Percentiles rank a stretch among this genome's conserved stretches.
These are phyloP conservation scores for Monosporozyma aerobia DNA, from an alignment of 805 yeast genomes.

Conservation along the genomic window DNA sequence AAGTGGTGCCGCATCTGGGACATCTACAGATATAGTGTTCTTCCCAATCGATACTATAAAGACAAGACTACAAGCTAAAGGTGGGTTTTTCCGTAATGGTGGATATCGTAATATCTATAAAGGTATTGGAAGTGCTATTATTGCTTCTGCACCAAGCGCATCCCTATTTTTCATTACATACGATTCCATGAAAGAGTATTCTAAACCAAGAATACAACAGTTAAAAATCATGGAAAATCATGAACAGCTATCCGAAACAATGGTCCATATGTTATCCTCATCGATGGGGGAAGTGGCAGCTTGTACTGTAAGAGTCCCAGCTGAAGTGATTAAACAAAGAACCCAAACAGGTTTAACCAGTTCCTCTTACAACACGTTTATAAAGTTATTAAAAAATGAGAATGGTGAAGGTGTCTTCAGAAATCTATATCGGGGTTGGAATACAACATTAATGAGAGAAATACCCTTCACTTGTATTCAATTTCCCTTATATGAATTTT, in stretches of 20 bases:
- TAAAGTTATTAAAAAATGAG: constrained; percentile 48
- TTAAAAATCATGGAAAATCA: constrained; percentile 1
- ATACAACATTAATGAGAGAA: constrained; percentile 85
- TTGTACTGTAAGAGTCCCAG: constrained; percentile 90
- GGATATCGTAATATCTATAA: constrained; percentile 86
- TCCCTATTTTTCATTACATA: constrained; percentile 74
- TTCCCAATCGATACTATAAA: constrained; percentile 95
- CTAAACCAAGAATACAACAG: constrained; percentile 32
- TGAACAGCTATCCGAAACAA: constrained; percentile 31
- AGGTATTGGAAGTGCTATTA: constrained; percentile 87
- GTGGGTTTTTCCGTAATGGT: constrained; percentile 88
- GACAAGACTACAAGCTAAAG: constrained; percentile 89
- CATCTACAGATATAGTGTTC: constrained; percentile 86
- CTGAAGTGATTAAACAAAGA: constrained; percentile 91
- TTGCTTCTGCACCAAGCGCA: constrained; percentile 90
- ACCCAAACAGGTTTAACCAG: constrained; percentile 61
- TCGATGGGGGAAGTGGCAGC: constrained; percentile 89
- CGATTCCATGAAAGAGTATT: constrained; percentile 54
- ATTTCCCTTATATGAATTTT: constrained; percentile 82
- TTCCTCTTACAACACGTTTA: constrained; percentile 60
- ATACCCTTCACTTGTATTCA: constrained; percentile 95
- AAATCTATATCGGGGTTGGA: constrained; percentile 90
- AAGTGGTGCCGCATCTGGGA: constrained; percentile 95
- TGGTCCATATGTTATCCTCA: constrained; percentile 79
- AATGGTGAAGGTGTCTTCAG: constrained; percentile 69